Evolutionary conservation across 2,329 filamentous ascomycete genomes (phyloP).

Genomic region (Aspergillus ibericus): DNA sequence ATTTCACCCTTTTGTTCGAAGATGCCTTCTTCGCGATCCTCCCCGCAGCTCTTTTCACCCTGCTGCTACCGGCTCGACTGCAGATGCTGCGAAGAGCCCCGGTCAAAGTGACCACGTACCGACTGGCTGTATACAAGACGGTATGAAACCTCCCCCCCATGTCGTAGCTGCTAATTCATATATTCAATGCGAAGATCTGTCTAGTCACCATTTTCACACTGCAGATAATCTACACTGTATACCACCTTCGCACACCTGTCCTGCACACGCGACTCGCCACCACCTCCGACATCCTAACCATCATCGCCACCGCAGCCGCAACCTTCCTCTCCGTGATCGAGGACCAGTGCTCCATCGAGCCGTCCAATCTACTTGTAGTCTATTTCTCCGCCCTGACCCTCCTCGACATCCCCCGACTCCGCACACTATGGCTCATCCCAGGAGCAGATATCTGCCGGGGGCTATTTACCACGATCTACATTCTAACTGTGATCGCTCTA

Average conservation of each 20-base stretch:
- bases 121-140: background rate
- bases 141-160: background rate
- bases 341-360: constrained; percentile 27
- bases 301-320: background rate
- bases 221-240: background rate
- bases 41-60: constrained; percentile 23
- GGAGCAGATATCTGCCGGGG: too few relatives aligned
- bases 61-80: constrained; percentile 14
- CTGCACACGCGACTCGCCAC: background rate
- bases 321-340: constrained; percentile 25
- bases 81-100: constrained; percentile 19
- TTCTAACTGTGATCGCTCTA: constrained; percentile 20
- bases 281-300: background rate
- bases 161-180: background rate
- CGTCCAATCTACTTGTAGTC: constrained; percentile 31
- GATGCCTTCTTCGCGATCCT: constrained; percentile 27
- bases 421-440: constrained; percentile 38
- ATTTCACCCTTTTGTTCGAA: constrained; percentile 37
- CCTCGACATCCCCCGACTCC: constrained; percentile 43
- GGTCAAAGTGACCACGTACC: background rate
- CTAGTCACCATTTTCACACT: background rate
- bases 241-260: background rate
- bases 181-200: background rate
- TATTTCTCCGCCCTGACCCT: constrained; percentile 45
- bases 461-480: constrained; percentile 34